A percentile compares a stretch with the other conserved stretches of the same genome.
These are phyloP conservation scores for Coriolopsis trogii DNA, from an alignment of 1,284 basidiomycete genomes.

Conservation along the genomic window DNA sequence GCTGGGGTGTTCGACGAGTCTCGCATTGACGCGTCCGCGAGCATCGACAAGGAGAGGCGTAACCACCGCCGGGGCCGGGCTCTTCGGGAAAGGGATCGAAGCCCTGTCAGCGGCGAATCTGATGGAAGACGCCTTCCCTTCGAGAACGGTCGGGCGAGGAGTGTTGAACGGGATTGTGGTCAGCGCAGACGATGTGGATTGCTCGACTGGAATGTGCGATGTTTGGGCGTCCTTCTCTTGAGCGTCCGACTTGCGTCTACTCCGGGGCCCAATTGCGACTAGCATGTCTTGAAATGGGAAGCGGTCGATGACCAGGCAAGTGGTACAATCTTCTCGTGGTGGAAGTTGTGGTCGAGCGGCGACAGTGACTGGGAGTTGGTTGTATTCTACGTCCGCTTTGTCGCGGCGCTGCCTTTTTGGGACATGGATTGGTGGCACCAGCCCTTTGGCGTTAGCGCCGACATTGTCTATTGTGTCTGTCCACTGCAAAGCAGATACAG, in stretches of 20 bases:
- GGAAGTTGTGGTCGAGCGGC: no score
- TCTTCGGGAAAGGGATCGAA: constrained; percentile 17
- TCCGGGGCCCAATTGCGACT: constrained; percentile 1
- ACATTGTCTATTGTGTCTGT: no score
- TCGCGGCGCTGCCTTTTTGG: no score
- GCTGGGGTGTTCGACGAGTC: neutral
- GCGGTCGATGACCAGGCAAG: no score
- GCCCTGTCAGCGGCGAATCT: constrained; percentile 3
- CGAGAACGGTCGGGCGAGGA: constrained; percentile 2
- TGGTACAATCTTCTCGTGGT: no score
- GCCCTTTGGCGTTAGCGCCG: no score
- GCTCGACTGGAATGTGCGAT: constrained; percentile 9
- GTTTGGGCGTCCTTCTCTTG: constrained; percentile 14
- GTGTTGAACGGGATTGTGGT: neutral
- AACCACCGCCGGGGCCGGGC: constrained; percentile 19
- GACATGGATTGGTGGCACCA: no score
- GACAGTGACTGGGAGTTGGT: no score
- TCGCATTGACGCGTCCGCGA: constrained; percentile 1
- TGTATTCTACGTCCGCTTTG: no score
- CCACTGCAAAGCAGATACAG: no score
- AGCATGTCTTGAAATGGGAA: no score
- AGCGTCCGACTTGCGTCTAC: constrained; percentile 14
- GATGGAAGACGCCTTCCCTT: constrained; percentile 1
- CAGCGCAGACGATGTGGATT: constrained; percentile 1
- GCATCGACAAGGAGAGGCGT: constrained; percentile 14